Evolutionary conservation across 257 asterid species (phyloP).

Genomic region (Petrea volubilis): DNA sequence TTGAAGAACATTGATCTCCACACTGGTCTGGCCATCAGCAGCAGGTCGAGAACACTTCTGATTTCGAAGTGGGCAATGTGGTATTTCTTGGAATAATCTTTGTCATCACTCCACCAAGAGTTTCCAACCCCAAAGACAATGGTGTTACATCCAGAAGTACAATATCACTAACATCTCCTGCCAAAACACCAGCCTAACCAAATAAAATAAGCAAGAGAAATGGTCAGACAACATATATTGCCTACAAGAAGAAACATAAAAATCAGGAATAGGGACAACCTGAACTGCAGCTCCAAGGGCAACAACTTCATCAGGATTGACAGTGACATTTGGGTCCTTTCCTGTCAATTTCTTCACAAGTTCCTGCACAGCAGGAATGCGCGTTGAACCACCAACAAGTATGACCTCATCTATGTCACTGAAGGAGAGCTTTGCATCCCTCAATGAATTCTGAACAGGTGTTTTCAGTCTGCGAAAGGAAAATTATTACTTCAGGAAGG

Average conservation of each 20-base stretch:
- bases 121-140: constrained; percentile 91
- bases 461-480: constrained; percentile 63
- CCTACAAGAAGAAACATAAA: neutral
- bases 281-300: constrained; percentile 99
- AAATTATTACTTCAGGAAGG: neutral
- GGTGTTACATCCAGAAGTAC: constrained; percentile 96
- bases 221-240: neutral
- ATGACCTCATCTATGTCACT: constrained; percentile 88
- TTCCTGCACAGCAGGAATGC: constrained; percentile 97
- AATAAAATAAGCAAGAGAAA: constrained; percentile 11
- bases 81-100: constrained; percentile 94
- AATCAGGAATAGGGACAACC: constrained; percentile 40
- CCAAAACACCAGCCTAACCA: constrained; percentile 91
- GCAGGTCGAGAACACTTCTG: constrained; percentile 99
- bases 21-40: constrained; percentile 99
- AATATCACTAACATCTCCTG: constrained; percentile 96
- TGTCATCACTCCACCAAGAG: constrained; percentile 98
- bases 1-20: constrained; percentile 94
- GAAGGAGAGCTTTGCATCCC: constrained; percentile 91
- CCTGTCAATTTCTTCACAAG: constrained; percentile 91
- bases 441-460: constrained; percentile 88
- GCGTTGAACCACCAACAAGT: constrained; percentile 97
- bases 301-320: constrained; percentile 98
- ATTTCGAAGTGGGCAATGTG: constrained; percentile 91
- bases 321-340: constrained; percentile 95